Base-by-base conservation (phyloP, 2,329 filamentous ascomycete genomes). In the Colletotrichum aenigma region DNA sequence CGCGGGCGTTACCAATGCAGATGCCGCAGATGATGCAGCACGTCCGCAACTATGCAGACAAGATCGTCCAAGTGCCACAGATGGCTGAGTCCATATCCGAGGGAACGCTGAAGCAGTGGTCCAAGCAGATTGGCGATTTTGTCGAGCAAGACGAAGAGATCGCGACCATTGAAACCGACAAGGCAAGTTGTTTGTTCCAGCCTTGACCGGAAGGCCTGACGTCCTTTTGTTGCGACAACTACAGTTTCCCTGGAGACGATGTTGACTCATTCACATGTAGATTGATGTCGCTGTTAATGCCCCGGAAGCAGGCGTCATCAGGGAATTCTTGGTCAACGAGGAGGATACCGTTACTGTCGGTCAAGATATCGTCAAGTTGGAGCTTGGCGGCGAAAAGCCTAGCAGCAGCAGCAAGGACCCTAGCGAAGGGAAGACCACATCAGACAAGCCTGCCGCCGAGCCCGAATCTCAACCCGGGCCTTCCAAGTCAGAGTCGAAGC, bases 51-150 rank as follows among this genome's bases (percentile, higher is more conserved):
- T 93, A 93, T 82, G 96, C 96, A 84, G 95, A 98, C 83, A 93
- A 92, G 79, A 87, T 96, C 78, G 93, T 99, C 85, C 96, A 98
- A 88, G 97, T 98, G 79, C 97, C 97, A 38, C 92, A 97, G 84
- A 98, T 99, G 97, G 97, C 97, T 78, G 97, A 99, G 87, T 98
- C 97, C 66, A 98, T 99, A 85, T 97, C 95, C 60, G 97, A 99
- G 86, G 97, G 97, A 77, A 99, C 97, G 26, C 86, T 99, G 82
- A 98, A 98, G 88, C 96, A 98, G 84, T 98, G 96, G 89, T 94
- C 92, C 82, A 98, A 98, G 85, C 85, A 96, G 87, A 89, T 98
- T 80, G 97, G 97, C 82, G 97, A 99, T 84, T 96, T 93, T 81
- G 96, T 99, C 68, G 96, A 98, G 88, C 93, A 94, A 81, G 97